Conservation (phyloP, 1,284 basidiomycete species). For the Grifola frondosa region DNA sequence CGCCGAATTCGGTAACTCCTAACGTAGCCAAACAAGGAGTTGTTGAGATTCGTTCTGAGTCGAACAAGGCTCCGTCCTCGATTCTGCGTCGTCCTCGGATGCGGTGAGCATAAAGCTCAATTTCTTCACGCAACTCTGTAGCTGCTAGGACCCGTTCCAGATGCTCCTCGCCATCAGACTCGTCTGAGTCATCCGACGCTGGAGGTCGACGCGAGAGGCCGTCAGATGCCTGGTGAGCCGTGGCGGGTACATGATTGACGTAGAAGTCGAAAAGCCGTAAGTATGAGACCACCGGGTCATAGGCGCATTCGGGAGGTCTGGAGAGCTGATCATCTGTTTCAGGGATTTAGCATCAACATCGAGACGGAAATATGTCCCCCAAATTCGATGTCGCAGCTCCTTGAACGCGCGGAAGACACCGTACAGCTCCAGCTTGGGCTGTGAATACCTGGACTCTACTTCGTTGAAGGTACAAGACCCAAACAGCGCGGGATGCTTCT, state of each 20-base stretch:
- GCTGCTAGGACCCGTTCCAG: too few species aligned
- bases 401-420: constrained; percentile 35
- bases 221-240: constrained; percentile 28
- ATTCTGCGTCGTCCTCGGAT: too few species aligned
- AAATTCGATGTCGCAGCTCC: constrained; percentile 28
- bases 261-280: constrained; percentile 34
- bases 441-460: constrained; percentile 34
- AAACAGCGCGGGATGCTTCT: constrained; percentile 28
- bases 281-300: constrained; percentile 36
- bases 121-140: too few species aligned
- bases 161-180: constrained; percentile 15
- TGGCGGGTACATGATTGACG: constrained; percentile 31
- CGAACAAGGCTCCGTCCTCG: too few species aligned
- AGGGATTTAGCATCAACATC: constrained; percentile 38
- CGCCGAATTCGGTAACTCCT: too few species aligned
- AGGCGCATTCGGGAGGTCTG: constrained; percentile 34
- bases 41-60: too few species aligned
- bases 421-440: constrained; percentile 39
- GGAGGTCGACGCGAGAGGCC: constrained; percentile 26
- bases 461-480: constrained; percentile 35
- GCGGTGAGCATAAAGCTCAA: too few species aligned
- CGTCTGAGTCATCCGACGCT: constrained; percentile 14
- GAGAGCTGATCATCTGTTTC: constrained; percentile 34
- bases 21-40: too few species aligned
- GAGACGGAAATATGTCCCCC: constrained; percentile 32